Evolutionary conservation across 345 rosid species (phyloP).

Genomic region (Ailanthus altissimus): DNA sequence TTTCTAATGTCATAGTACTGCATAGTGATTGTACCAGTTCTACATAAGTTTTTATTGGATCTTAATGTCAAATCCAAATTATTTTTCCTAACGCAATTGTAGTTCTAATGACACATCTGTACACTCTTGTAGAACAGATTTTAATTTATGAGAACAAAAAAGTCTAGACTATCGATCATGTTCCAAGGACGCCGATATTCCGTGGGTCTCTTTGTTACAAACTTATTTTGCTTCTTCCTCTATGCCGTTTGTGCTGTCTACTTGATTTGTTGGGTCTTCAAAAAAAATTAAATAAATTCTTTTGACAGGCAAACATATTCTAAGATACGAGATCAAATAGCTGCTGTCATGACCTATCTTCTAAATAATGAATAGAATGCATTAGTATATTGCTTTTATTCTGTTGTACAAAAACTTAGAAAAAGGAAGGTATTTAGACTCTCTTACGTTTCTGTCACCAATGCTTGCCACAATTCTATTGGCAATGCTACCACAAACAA

Average conservation of each 20-base stretch:
- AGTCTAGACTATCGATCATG: background rate
- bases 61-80: background rate
- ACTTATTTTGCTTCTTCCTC: background rate
- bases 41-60: too few species aligned
- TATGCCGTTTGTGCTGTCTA: background rate
- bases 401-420: background rate
- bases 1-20: constrained; percentile 94
- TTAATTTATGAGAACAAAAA: too few species aligned
- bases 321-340: background rate
- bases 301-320: background rate
- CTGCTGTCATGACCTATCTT: background rate
- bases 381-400: background rate
- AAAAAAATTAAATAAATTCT: background rate
- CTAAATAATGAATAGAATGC: background rate
- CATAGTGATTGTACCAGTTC: constrained; percentile 29
- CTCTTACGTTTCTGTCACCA: constrained; percentile 70
- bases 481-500: constrained; percentile 86
- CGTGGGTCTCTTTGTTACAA: background rate
- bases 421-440: background rate
- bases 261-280: background rate
- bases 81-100: background rate
- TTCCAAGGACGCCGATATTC: background rate
- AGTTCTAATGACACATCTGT: too few species aligned
- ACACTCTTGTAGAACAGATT: too few species aligned
- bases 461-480: constrained; percentile 60